Base-by-base conservation (phyloP, 129 eudicot species). In the Lactuca saligna region DNA sequence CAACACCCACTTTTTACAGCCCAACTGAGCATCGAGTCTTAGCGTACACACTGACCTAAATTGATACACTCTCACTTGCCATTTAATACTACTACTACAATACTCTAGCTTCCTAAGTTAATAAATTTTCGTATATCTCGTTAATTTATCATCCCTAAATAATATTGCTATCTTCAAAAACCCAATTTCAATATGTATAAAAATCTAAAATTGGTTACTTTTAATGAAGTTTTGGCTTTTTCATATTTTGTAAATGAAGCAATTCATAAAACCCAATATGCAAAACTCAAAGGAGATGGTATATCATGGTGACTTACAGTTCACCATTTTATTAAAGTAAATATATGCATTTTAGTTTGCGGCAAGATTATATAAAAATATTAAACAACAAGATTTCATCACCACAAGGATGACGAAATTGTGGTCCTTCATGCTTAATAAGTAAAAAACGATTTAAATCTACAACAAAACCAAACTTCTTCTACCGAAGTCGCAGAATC, bases 401-500 rank as follows among this genome's bases (percentile, higher is more conserved):
- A 70, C 46, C 58, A 2, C 4, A n/a, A 57, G 12, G 61, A 35
- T 44, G 46, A 4, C 7, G 12, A 48, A 25, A 37, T 35, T n/a
- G 16, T 51, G 63, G 9, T 25, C 29, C 29, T 25, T 29, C 48
- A 66, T 49, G 79, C 79, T 66, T 57, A 25, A 25, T 25, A 25
- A 25, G 29, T 25, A 66, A 50, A 35, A 35, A 50, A 13, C 57
- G 54, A 51, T 59, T 32, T 59, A 75, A 38, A 68, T 68, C 70
- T 61, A 76, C 80, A 61, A 68, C 80, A 64, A 63, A 35, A 59
- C 33, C 73, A 50, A 37, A 54, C 64, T 12, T 10, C 11, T 51
- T 68, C 66, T 56, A 39, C 66, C 76, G 75, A 79, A 37, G 82
- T 51, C n/a, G 79, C 81, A 64, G 70, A 60, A 11, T 73, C 80